phyloP scores from a whole-genome alignment of 257 asterid species.

The Cruciata laevipes region DNA sequence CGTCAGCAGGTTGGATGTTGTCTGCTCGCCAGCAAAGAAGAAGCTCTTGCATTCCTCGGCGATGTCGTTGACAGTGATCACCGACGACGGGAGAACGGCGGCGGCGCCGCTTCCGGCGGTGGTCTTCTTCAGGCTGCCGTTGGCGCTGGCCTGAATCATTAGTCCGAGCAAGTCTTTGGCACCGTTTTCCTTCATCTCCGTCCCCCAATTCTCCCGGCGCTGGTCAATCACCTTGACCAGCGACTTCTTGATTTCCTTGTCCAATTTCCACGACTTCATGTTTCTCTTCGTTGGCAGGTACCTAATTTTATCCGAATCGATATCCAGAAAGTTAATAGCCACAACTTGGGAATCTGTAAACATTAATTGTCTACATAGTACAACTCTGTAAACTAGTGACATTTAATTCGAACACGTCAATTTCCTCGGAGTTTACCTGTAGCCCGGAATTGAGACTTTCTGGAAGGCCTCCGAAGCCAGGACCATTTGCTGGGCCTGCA shows the following conservation, averaged over 20 bases:
- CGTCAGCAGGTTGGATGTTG: constrained; percentile 46
- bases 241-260: constrained; percentile 38
- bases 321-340: background rate
- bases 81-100: constrained; percentile 4
- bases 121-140: constrained; percentile 5
- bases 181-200: constrained; percentile 28
- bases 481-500: constrained; percentile 39
- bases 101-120: background rate
- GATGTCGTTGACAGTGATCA: constrained; percentile 35
- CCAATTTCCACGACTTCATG: constrained; percentile 46
- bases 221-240: constrained; percentile 35
- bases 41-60: constrained; percentile 49
- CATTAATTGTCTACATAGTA: background rate
- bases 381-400: background rate
- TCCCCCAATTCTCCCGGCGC: constrained; percentile 33
- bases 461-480: constrained; percentile 40
- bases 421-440: constrained; percentile 24
- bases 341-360: background rate
- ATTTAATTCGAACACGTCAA: background rate
- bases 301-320: constrained; percentile 14
- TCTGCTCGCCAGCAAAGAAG: constrained; percentile 50
- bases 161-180: constrained; percentile 39
- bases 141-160: constrained; percentile 37
- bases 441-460: constrained; percentile 40
- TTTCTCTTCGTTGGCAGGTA: constrained; percentile 40